Conservation (phyloP, 2,329 filamentous ascomycete species). For the Ascochyta clinopodiicola region DNA sequence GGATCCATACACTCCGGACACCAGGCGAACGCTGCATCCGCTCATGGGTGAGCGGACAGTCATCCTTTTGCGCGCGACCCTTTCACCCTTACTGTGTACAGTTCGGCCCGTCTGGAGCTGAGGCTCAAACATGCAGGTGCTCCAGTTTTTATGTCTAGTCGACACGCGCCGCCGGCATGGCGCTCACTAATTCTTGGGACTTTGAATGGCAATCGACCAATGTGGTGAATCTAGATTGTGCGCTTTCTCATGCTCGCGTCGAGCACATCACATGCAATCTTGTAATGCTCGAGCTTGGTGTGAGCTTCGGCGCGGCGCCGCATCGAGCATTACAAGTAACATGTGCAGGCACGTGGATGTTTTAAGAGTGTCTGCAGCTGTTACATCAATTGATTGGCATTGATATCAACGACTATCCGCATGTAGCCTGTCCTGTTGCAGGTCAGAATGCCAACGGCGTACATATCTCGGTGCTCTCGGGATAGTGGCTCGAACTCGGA, state of each 20-base stretch:
- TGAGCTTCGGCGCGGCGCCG: background rate
- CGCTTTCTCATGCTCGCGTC: background rate
- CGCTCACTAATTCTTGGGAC: background rate
- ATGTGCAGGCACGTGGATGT: no score
- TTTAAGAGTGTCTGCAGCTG: no score
- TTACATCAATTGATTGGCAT: no score
- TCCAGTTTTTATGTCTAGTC: background rate
- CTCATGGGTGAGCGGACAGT: constrained; percentile 4
- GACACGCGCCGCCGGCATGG: constrained; percentile 2
- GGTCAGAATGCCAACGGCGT: background rate
- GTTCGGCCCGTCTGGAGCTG: constrained; percentile 1
- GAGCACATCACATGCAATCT: constrained; percentile 1
- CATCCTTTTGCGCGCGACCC: constrained; percentile 10
- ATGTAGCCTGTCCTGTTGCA: no score
- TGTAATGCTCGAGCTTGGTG: background rate
- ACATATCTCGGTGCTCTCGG: constrained; percentile 8
- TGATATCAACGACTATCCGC: no score
- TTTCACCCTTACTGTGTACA: background rate
- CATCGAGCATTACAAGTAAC: background rate
- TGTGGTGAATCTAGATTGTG: constrained; percentile 1
- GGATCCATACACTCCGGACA: background rate
- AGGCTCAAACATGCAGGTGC: constrained; percentile 5
- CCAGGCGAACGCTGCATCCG: constrained; percentile 2
- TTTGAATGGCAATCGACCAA: background rate
- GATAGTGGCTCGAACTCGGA: constrained; percentile 2